Evolutionary conservation across 2,329 filamentous ascomycete genomes (phyloP).

Genomic region (Trichoderma gracile): DNA sequence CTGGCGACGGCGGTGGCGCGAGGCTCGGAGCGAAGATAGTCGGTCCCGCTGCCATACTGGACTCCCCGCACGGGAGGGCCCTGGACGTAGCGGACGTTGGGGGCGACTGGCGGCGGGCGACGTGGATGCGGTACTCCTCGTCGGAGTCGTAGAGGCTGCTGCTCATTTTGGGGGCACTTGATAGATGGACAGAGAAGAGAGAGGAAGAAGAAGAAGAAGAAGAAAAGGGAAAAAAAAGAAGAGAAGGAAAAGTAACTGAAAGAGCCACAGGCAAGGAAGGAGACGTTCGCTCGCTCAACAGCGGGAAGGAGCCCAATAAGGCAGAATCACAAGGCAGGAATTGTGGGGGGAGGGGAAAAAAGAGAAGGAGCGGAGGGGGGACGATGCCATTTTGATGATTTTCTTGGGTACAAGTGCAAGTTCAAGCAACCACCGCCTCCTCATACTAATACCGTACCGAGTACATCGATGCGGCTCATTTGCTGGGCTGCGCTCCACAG

Average conservation of each 20-base stretch:
- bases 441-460: background rate
- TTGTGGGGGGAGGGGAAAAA: constrained; percentile 4
- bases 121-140: constrained; percentile 56
- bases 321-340: constrained; percentile 13
- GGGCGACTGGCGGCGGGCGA: constrained; percentile 46
- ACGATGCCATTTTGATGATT: too few species aligned
- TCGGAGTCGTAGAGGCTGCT: constrained; percentile 51
- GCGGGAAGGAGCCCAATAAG: background rate
- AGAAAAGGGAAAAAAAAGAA: background rate
- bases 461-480: constrained; percentile 1
- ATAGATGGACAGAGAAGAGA: too few species aligned
- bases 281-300: background rate
- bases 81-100: constrained; percentile 50
- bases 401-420: background rate
- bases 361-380: too few species aligned
- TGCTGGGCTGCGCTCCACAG: constrained; percentile 5
- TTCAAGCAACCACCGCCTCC: too few species aligned
- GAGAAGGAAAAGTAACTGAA: background rate
- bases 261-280: background rate
- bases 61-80: constrained; percentile 41
- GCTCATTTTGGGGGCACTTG: background rate
- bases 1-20: constrained; percentile 49
- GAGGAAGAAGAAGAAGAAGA: background rate
- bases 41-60: constrained; percentile 46
- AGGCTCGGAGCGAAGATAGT: constrained; percentile 48